Base-by-base conservation (phyloP, 768 basidiomycete species). In the Collybia mongolica region DNA sequence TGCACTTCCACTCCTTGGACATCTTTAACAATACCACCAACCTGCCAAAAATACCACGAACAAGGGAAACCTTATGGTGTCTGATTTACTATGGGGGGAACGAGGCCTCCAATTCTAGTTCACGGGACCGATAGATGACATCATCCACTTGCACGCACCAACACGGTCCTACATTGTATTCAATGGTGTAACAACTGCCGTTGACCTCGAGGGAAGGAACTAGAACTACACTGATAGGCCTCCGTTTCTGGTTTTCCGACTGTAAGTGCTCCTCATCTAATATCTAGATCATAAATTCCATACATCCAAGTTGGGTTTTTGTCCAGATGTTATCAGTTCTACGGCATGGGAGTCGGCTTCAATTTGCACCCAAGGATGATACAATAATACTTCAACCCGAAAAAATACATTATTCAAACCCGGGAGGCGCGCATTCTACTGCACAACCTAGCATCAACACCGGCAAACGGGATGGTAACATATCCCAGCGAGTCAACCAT, bases 171-270 rank as follows among this genome's bases (percentile, higher is more conserved):
- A 45, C 37, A 19, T 57, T 15, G 42, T 59, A 5, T 20, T 56
- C 17, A 56, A 56, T 35, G 51, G 49, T 15, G n/a, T 46, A 12
- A 44, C 54, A 44, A 35, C 54, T 19, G 57, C 57, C 12, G 24
- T 28, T 1, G 48, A 54, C 8, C 40, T 56, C 4, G 55, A 54
- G 2, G 49, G 46, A 22, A 29, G 55, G 2, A 42, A 52, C n/a
- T 19, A 18, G 1, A 56, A 46, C 12, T 54, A 59, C 35, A 51
- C 49, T 14, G 55, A 37, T n/a, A 37, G 58, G 12, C 54, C 57
- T n/a, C 28, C 24, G 3, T 43, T 49, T 35, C 39, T 17, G 5
- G 8, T 56, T 14, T 37, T 41, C n/a, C 44, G 53, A 35, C 18
- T 56, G 55, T 56, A 19, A 15, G 48, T 35, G 37, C 7, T 32